A percentile compares a stretch with the other conserved stretches of the same genome.
Evolutionary conservation across 805 yeast genomes (phyloP).

Genomic region (Barnettozyma wickerhamii): DNA sequence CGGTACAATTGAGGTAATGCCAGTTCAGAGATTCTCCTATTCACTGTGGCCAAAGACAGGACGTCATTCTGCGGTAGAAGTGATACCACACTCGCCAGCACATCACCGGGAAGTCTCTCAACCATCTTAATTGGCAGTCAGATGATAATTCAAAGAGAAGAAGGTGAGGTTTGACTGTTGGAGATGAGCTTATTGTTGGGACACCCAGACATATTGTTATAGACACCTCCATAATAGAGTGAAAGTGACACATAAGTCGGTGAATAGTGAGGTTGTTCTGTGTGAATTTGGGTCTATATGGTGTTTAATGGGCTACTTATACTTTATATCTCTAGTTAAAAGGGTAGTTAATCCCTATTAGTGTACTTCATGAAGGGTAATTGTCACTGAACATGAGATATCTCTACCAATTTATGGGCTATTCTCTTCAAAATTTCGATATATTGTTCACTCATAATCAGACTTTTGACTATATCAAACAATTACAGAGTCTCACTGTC

Average conservation of each 20-base stretch:
- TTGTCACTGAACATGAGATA: too few relatives aligned
- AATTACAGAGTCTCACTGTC: too few relatives aligned
- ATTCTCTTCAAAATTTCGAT: too few relatives aligned
- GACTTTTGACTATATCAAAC: too few relatives aligned
- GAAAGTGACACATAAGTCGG: neutral
- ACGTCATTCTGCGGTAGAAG: slow-evolving; percentile 10
- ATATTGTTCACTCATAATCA: too few relatives aligned
- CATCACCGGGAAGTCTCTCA: neutral
- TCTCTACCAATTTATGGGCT: too few relatives aligned
- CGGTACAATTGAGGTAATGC: slow-evolving; percentile 34
- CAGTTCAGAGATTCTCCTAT: slow-evolving; percentile 22
- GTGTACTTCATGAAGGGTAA: too few relatives aligned
- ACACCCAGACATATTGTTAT: neutral
- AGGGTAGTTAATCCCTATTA: too few relatives aligned
- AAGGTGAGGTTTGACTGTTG: neutral
- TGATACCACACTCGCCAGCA: neutral
- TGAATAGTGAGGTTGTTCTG: too few relatives aligned
- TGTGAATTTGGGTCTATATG: too few relatives aligned
- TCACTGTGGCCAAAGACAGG: slow-evolving; percentile 1
- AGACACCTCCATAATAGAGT: neutral
- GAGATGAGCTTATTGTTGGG: neutral
- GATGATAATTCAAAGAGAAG: neutral
- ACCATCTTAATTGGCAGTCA: neutral
- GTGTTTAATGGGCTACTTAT: too few relatives aligned
- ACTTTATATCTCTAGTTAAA: too few relatives aligned